Conservation (phyloP, 1,284 basidiomycete genomes). For the Cystobasidium sp. region DNA sequence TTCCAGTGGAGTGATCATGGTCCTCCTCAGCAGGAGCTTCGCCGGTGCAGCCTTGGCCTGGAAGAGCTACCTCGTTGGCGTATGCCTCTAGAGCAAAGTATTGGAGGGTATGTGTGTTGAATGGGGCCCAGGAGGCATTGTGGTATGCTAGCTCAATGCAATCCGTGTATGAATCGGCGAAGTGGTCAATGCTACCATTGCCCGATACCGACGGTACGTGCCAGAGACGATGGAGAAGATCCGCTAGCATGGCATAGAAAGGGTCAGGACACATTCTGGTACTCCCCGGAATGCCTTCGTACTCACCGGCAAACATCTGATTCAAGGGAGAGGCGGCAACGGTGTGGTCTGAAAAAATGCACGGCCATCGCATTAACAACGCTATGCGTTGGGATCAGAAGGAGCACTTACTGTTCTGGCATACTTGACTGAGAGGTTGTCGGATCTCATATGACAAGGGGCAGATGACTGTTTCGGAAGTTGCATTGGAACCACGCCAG, state of each 20-base stretch:
- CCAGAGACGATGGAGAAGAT: conserved; percentile 58
- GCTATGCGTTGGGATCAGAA: conserved; percentile 10
- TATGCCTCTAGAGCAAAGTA: conserved; percentile 51
- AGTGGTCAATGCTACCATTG: conserved; percentile 55
- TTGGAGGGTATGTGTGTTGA: conserved; percentile 58
- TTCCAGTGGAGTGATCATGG: conserved; percentile 32
- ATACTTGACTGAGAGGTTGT: conserved; percentile 4
- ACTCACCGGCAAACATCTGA: conserved; percentile 55
- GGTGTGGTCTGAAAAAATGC: conserved; percentile 53
- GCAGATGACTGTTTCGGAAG: conserved; percentile 58
- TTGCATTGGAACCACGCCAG: conserved; percentile 59
- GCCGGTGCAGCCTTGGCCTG: conserved; percentile 56
- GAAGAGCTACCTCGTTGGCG: conserved; percentile 55
- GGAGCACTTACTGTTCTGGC: conserved; percentile 23
- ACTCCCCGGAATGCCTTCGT: too few relatives aligned
- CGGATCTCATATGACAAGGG: conserved; percentile 46
- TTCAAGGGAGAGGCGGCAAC: conserved; percentile 54
- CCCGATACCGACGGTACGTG: conserved; percentile 57
- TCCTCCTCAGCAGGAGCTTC: conserved; percentile 45
- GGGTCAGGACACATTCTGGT: background rate
- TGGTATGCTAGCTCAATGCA: conserved; percentile 56
- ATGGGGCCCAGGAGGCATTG: conserved; percentile 54
- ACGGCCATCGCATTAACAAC: conserved; percentile 52
- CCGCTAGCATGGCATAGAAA: conserved; percentile 46
- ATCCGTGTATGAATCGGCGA: conserved; percentile 55